Evolutionary conservation across 495 filamentous ascomycete species (phyloP).

Genomic region (Parachaetomium inaequale): DNA sequence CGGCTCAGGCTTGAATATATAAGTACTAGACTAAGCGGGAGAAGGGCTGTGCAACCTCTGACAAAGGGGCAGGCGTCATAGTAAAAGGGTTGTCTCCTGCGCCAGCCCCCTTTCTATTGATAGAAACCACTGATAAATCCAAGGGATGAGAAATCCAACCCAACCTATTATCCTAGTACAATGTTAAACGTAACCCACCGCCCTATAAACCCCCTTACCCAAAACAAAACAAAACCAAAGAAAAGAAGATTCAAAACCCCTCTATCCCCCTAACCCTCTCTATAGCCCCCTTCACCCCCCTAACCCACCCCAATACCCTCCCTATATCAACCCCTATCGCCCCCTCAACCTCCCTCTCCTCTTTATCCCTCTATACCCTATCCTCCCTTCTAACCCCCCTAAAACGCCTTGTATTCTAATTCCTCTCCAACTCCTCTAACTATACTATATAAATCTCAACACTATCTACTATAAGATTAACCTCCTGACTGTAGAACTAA

Average conservation of each 20-base stretch:
- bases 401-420: slow-evolving; percentile 67
- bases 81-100: too few species aligned
- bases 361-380: slow-evolving; percentile 57
- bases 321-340: slow-evolving; percentile 59
- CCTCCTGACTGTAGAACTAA: slow-evolving; percentile 73
- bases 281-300: slow-evolving; percentile 59
- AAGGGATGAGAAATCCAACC: too few species aligned
- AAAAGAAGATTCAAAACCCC: slow-evolving; percentile 43
- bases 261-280: slow-evolving; percentile 59
- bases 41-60: too few species aligned
- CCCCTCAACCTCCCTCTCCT: slow-evolving; percentile 54
- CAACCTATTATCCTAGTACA: too few species aligned
- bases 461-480: slow-evolving; percentile 70
- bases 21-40: too few species aligned
- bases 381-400: slow-evolving; percentile 55
- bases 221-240: background rate
- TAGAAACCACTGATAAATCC: too few species aligned
- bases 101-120: too few species aligned
- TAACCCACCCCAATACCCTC: slow-evolving; percentile 58
- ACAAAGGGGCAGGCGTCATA: too few species aligned
- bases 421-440: slow-evolving; percentile 59
- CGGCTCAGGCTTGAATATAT: slow-evolving; percentile 27
- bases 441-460: slow-evolving; percentile 55
- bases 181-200: too few species aligned
- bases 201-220: background rate